A percentile compares a stretch with the other conserved stretches of the same genome.
These are phyloP conservation scores for Gardenia jasminoides DNA, from an alignment of 257 asterid genomes.

Conservation along the genomic window DNA sequence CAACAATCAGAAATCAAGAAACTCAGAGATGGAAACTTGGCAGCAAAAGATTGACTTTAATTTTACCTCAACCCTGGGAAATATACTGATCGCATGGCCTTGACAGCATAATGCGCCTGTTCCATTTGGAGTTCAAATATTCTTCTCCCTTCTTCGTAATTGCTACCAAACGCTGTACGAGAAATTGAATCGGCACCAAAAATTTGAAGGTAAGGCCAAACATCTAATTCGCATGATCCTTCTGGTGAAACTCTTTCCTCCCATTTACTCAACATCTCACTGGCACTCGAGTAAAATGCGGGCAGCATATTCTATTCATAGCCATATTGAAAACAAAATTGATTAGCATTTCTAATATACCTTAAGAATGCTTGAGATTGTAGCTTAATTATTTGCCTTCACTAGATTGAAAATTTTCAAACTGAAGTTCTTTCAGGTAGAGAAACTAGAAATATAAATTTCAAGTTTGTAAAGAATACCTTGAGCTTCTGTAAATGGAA, in stretches of 20 bases:
- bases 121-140: constrained; percentile 47
- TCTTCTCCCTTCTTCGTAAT: constrained; percentile 43
- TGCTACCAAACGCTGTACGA: constrained; percentile 62
- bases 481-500: constrained; percentile 54
- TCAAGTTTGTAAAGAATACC: constrained; percentile 25
- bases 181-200: constrained; percentile 45
- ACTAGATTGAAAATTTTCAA: background rate
- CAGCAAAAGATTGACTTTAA: too few species aligned
- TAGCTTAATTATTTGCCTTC: background rate
- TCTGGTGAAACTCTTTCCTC: constrained; percentile 26
- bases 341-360: too few species aligned
- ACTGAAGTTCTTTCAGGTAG: too few species aligned
- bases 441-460: background rate
- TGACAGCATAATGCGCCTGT: constrained; percentile 26
- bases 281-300: constrained; percentile 39
- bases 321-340: background rate
- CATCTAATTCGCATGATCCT: constrained; percentile 46
- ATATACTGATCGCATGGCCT: constrained; percentile 23
- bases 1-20: background rate
- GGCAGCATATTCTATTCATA: constrained; percentile 48
- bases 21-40: background rate
- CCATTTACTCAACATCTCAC: constrained; percentile 45
- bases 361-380: background rate
- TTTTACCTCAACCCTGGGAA: constrained; percentile 49
- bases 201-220: constrained; percentile 47